phyloP scores from a whole-genome alignment of 164 flowering plant species.

The Berberis vulgaris region DNA sequence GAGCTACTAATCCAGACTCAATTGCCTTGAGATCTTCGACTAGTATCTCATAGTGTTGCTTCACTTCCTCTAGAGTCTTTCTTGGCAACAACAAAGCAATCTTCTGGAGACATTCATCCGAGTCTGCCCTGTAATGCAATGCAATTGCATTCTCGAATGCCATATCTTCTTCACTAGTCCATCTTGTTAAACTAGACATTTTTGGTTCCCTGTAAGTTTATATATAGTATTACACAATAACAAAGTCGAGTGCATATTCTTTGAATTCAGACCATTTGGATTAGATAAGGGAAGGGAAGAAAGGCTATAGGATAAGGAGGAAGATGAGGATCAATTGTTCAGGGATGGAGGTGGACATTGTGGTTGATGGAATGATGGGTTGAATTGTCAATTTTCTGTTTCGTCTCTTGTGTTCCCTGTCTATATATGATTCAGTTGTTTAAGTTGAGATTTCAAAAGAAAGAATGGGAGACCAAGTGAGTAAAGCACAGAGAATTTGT shows the following conservation, averaged over 20 bases:
- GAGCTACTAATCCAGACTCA: constrained; percentile 55
- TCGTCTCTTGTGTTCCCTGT: not conserved
- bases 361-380: constrained; percentile 14
- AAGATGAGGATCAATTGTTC: constrained; percentile 14
- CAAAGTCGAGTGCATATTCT: not conserved
- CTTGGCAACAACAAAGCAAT: constrained; percentile 48
- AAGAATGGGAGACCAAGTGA: not conserved
- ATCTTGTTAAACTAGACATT: constrained; percentile 14
- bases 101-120: constrained; percentile 43
- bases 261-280: not conserved
- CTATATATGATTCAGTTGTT: not conserved
- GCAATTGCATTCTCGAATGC: constrained; percentile 77
- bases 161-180: constrained; percentile 79
- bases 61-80: constrained; percentile 46
- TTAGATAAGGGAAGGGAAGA: not conserved
- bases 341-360: constrained; percentile 30
- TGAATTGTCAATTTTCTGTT: not conserved
- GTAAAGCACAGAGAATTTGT: constrained; percentile 2
- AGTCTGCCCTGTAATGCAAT: constrained; percentile 25
- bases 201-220: not conserved
- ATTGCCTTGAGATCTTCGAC: constrained; percentile 63
- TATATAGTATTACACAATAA: not conserved
- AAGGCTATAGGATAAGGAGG: constrained; percentile 23
- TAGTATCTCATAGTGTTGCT: constrained; percentile 44
- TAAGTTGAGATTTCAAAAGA: too few relatives aligned